phyloP scores from a whole-genome alignment of 164 flowering plant species.

The Vitis labrusca region DNA sequence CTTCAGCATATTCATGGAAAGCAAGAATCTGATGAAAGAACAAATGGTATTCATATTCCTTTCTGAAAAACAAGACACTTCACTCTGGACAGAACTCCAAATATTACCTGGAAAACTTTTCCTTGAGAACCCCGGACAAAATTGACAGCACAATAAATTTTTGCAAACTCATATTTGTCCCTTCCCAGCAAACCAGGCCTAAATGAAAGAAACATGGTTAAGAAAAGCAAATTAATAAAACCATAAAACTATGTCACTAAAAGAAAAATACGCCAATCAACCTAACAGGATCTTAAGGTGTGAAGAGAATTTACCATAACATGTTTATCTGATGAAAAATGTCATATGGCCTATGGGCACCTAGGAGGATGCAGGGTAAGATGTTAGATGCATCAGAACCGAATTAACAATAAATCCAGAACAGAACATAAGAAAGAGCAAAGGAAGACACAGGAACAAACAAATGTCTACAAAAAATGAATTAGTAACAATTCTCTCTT shows the following conservation, averaged over 20 bases:
- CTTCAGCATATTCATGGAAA: neutral
- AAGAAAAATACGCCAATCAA: neutral
- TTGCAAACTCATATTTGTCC: conserved; percentile 85
- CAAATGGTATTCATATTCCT: neutral
- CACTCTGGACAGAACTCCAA: neutral
- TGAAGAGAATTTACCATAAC: conserved; percentile 65
- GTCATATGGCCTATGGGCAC: conserved; percentile 92
- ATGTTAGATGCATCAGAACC: conserved; percentile 21
- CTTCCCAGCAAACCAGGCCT: conserved; percentile 94
- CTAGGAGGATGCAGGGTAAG: conserved; percentile 47
- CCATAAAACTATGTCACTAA: no score
- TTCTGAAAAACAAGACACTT: neutral
- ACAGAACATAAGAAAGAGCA: neutral
- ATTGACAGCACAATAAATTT: conserved; percentile 64
- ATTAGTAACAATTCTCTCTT: neutral
- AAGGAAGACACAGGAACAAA: neutral
- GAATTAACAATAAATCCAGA: conserved; percentile 2
- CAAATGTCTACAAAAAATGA: neutral
- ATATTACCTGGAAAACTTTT: conserved; percentile 59
- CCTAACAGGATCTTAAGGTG: neutral
- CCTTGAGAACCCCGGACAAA: conserved; percentile 47
- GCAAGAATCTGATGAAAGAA: neutral
- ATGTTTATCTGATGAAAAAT: conserved; percentile 93
- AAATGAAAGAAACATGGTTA: conserved; percentile 13
- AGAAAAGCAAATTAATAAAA: neutral